Evolutionary conservation across 2,329 filamentous ascomycete species (phyloP), one percentile per base, ranked within the genome.

Genomic region (Fusarium hostae): DNA sequence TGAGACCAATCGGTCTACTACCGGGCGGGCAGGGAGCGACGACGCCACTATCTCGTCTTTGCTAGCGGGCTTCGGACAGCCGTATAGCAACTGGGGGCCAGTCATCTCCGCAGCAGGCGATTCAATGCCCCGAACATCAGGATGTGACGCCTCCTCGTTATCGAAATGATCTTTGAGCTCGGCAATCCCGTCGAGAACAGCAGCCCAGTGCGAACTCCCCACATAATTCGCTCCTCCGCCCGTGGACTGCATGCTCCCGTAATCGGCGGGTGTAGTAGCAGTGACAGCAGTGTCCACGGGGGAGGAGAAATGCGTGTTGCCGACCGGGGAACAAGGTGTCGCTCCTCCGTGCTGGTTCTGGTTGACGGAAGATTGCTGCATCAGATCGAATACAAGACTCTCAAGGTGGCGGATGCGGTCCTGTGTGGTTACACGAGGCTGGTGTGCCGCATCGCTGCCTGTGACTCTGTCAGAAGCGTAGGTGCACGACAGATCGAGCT

Each of bases 161-260:
- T 79, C 77, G 12, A 82, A 74, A 15, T 81, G 78, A 4, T 81
- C 76, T 54, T 78, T 82, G 6, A 84, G 72, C 9, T 84, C 81
- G 3, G 81, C 75, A 28, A 84, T 83, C 34, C 78, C 76, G 37
- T 84, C 81, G 6, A 84, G 72, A 3, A 84, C 76, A 18, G 82
- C 80, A 11, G 79, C 77, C 82, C 83, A 84, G 59, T 84, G 83
- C 11, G 75, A 76, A 26, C 79, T 73, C 24, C 77, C 71, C 15
- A 83, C 79, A 37, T 84, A 85, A 34, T 67, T 71, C 2, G 72
- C 66, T 3, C 73, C 80, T 47, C 56, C 71, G 18, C 55, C 60
- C 22, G 30, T 74, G 16, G 76, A 55, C 0, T 71, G 76, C 59
- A 84, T 76, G 47, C 74, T 82, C 0, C 80, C 80, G 24, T 66